Evolutionary conservation across 768 basidiomycete genomes (phyloP).

Genomic region (Lactarius tabidus): DNA sequence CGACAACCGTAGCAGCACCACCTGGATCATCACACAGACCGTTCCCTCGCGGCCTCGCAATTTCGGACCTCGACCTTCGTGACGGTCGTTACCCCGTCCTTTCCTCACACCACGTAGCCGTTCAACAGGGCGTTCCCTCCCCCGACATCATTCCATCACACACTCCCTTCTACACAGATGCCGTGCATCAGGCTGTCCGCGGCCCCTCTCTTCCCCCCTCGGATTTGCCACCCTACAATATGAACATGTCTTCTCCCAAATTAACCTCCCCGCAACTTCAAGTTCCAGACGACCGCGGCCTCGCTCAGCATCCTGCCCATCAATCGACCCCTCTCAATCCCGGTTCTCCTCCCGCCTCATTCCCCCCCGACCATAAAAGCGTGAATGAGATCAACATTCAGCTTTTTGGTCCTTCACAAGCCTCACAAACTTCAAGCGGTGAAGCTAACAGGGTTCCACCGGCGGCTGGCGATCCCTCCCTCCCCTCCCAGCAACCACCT

Average conservation of each 20-base stretch:
- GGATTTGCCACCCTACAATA: not conserved
- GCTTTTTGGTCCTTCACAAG: conserved; percentile 14
- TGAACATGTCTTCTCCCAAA: conserved; percentile 2
- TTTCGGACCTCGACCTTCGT: conserved; percentile 58
- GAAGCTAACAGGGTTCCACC: conserved; percentile 1
- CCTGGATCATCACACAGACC: conserved; percentile 33
- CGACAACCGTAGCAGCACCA: conserved; percentile 30
- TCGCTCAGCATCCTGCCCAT: not conserved
- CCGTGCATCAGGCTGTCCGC: conserved; percentile 14
- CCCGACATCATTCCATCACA: conserved; percentile 2
- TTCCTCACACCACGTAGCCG: conserved; percentile 21
- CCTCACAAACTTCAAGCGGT: conserved; percentile 25
- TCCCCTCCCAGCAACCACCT: conserved; percentile 1
- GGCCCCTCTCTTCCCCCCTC: conserved; percentile 9
- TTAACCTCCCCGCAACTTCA: not conserved
- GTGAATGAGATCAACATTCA: conserved; percentile 16
- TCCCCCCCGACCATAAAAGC: conserved; percentile 11
- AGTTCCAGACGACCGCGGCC: conserved; percentile 11
- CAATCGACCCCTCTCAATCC: not conserved
- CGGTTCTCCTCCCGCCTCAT: not conserved
- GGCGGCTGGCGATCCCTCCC: not conserved
- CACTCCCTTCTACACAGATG: conserved; percentile 18
- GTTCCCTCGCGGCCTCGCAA: conserved; percentile 50
- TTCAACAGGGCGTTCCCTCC: not conserved
- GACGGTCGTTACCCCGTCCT: conserved; percentile 56